Evolutionary conservation across 805 yeast species (phyloP).

Genomic region (Metschnikowia kunwiensis): DNA sequence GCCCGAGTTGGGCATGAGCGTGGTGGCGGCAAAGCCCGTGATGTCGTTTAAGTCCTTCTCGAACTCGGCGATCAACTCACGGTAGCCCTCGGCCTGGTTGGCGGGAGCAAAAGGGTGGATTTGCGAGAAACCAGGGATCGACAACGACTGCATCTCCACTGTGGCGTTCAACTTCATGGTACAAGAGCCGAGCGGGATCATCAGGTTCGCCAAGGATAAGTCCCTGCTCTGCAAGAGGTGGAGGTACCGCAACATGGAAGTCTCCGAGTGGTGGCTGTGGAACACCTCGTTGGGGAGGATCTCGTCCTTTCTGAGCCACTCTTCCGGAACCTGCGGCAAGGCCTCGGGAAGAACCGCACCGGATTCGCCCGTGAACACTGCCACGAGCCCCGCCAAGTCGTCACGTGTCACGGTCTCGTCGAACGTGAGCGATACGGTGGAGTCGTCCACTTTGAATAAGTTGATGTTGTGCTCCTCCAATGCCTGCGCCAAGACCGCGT

Average conservation of each 20-base stretch:
- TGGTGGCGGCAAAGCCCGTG: slow-evolving; percentile 88
- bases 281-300: slow-evolving; percentile 74
- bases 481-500: slow-evolving; percentile 55
- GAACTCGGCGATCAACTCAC: slow-evolving; percentile 68
- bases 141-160: slow-evolving; percentile 88
- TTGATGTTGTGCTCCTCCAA: slow-evolving; percentile 65
- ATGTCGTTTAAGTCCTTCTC: slow-evolving; percentile 85
- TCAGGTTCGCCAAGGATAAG: slow-evolving; percentile 88
- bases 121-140: slow-evolving; percentile 89
- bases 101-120: slow-evolving; percentile 92
- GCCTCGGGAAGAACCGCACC: slow-evolving; percentile 22
- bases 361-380: slow-evolving; percentile 52
- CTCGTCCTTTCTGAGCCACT: slow-evolving; percentile 52
- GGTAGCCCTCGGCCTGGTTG: slow-evolving; percentile 86
- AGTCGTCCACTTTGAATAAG: slow-evolving; percentile 61
- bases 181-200: slow-evolving; percentile 97
- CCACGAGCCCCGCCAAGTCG: slow-evolving; percentile 58
- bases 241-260: slow-evolving; percentile 88
- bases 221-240: slow-evolving; percentile 82
- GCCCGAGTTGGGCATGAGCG: slow-evolving; percentile 95
- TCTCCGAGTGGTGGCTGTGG: slow-evolving; percentile 87
- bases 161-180: slow-evolving; percentile 97
- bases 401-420: slow-evolving; percentile 77
- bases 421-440: slow-evolving; percentile 71
- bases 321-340: slow-evolving; percentile 51